phyloP scores from a whole-genome alignment of 345 rosid genomes.

The Euphorbia lathyris region DNA sequence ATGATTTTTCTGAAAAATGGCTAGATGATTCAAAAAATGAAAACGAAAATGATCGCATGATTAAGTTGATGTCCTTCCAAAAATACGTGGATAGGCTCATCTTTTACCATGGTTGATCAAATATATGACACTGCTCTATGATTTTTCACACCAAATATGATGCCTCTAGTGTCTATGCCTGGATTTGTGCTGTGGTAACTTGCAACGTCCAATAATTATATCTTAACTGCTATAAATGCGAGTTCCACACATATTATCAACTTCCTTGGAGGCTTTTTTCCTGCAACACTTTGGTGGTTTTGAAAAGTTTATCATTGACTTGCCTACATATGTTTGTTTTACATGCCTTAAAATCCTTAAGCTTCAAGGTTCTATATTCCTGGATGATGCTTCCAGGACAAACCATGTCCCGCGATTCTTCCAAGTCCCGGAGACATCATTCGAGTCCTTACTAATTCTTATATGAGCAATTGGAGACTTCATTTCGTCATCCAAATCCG shows the following conservation, averaged over 20 bases:
- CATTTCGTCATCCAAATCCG: too few species aligned
- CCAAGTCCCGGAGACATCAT: too few species aligned
- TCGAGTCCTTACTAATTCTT: too few species aligned
- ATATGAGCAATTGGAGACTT: too few species aligned
- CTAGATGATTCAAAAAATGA: too few species aligned
- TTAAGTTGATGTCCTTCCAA: not conserved
- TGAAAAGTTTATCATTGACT: not conserved
- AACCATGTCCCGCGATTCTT: too few species aligned
- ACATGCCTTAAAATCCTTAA: constrained; percentile 1
- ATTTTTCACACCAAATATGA: not conserved
- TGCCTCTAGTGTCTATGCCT: not conserved
- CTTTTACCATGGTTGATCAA: not conserved
- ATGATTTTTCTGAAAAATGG: not conserved
- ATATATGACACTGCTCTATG: not conserved
- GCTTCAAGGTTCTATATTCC: not conserved
- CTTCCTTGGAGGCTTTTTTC: constrained; percentile 1
- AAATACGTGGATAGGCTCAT: not conserved
- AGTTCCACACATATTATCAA: too few species aligned
- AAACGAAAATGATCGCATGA: not conserved
- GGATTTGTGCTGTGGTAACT: constrained; percentile 5
- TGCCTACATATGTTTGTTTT: constrained; percentile 5
- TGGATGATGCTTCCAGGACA: not conserved
- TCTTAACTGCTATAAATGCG: too few species aligned
- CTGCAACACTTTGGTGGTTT: not conserved
- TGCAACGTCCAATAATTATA: not conserved